These are phyloP conservation scores for Davidsoniella neocaledoniae DNA, from an alignment of 2,329 filamentous ascomycete genomes.

Conservation along the genomic window DNA sequence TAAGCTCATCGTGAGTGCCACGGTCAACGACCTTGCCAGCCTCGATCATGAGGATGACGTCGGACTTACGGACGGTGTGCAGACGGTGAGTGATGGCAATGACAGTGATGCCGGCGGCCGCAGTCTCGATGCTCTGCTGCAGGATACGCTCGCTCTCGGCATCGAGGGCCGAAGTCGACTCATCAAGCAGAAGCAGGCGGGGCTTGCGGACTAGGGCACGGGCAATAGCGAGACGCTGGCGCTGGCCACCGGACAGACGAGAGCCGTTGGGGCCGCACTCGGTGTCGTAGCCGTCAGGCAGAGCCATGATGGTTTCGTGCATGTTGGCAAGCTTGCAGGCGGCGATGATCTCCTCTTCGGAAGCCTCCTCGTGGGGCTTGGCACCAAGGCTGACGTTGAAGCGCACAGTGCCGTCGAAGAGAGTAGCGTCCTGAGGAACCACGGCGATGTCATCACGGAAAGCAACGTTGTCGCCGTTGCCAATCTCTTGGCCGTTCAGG, in stretches of 20 bases:
- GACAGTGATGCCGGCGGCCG: slow-evolving; percentile 35
- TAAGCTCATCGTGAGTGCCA: slow-evolving; percentile 36
- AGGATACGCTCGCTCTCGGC: slow-evolving; percentile 50
- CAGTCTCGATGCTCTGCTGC: slow-evolving; percentile 46
- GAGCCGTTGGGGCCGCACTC: slow-evolving; percentile 56
- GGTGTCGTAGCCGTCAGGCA: slow-evolving; percentile 51
- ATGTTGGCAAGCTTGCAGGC: slow-evolving; percentile 54
- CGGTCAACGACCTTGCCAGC: slow-evolving; percentile 33
- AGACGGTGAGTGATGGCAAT: slow-evolving; percentile 42
- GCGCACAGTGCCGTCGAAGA: slow-evolving; percentile 38
- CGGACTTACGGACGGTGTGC: slow-evolving; percentile 38
- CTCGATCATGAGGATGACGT: slow-evolving; percentile 41
- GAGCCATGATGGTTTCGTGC: slow-evolving; percentile 45
- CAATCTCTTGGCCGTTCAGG: slow-evolving; percentile 31
- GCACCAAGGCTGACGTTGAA: slow-evolving; percentile 41
- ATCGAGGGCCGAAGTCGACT: slow-evolving; percentile 66
- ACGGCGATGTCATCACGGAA: slow-evolving; percentile 38
- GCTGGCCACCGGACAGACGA: slow-evolving; percentile 61
- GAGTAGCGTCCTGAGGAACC: slow-evolving; percentile 39
- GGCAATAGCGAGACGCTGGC: slow-evolving; percentile 63
- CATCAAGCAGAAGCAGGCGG: slow-evolving; percentile 59
- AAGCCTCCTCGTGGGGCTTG: slow-evolving; percentile 35
- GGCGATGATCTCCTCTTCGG: slow-evolving; percentile 43
- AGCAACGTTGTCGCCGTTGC: slow-evolving; percentile 22
- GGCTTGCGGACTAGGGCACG: slow-evolving; percentile 57